phyloP scores from a whole-genome alignment of 225 moss, liverwort and hornwort species.

The Anthoceros angustus region DNA sequence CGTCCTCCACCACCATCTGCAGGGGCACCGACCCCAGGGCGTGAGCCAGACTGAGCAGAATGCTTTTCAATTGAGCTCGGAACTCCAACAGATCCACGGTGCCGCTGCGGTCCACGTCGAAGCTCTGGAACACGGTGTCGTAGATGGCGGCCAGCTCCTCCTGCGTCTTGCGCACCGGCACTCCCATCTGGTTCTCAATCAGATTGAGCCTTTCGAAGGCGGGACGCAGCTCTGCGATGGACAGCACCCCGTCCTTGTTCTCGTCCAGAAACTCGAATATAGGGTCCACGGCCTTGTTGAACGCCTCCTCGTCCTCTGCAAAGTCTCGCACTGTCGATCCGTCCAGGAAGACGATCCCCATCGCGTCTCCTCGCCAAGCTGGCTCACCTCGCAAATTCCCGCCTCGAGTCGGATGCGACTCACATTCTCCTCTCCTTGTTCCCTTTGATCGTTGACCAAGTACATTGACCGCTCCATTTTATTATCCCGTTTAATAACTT shows the following conservation, averaged over 20 bases:
- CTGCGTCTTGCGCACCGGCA: constrained; percentile 39
- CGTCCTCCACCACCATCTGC: constrained; percentile 41
- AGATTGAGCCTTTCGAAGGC: constrained; percentile 58
- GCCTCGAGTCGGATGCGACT: no score
- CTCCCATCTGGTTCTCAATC: constrained; percentile 51
- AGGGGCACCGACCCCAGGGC: constrained; percentile 51
- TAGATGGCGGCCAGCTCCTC: constrained; percentile 50
- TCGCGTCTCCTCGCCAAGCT: background rate
- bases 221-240: constrained; percentile 43
- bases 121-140: constrained; percentile 53
- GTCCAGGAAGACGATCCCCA: constrained; percentile 41
- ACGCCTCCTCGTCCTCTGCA: constrained; percentile 36
- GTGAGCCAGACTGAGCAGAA: constrained; percentile 52
- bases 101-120: constrained; percentile 51
- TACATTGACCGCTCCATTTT: no score
- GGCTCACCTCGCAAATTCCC: no score
- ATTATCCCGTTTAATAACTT: no score
- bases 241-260: constrained; percentile 52
- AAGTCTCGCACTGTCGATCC: constrained; percentile 50
- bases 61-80: constrained; percentile 47
- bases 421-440: no score
- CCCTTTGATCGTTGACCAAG: no score
- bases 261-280: constrained; percentile 40
- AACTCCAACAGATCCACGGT: constrained; percentile 54
- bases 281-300: constrained; percentile 35